Conservation (phyloP, 1,284 basidiomycete genomes). For the Gymnopus androsaceus region DNA sequence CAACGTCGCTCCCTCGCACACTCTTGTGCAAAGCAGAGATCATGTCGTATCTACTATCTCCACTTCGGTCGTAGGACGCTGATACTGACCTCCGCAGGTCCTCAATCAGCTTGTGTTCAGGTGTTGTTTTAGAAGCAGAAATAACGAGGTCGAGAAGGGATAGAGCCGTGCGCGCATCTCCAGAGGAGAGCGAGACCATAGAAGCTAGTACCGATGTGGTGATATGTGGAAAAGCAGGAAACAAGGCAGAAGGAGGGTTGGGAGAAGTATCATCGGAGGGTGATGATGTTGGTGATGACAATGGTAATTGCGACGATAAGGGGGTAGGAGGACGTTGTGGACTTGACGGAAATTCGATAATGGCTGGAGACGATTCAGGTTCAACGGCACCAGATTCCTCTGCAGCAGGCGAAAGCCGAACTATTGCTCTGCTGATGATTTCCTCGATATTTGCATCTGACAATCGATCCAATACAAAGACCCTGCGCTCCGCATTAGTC, state of each 20-base stretch:
- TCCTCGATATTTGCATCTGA: conserved; percentile 56
- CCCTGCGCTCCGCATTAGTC: conserved; percentile 37
- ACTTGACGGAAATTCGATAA: background rate
- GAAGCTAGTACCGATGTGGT: conserved; percentile 50
- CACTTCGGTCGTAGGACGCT: conserved; percentile 71
- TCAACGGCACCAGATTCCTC: conserved; percentile 11
- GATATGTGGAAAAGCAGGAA: conserved; percentile 44
- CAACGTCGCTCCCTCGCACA: conserved; percentile 77
- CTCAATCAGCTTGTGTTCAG: conserved; percentile 48
- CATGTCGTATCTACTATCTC: conserved; percentile 83
- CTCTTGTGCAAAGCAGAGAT: conserved; percentile 89
- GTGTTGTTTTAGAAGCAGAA: conserved; percentile 37
- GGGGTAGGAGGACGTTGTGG: conserved; percentile 14
- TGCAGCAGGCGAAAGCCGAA: conserved; percentile 33
- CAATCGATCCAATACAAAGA: conserved; percentile 66
- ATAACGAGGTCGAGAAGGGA: conserved; percentile 67
- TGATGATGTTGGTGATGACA: conserved; percentile 5
- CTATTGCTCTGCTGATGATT: conserved; percentile 55
- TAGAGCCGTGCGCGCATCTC: conserved; percentile 73
- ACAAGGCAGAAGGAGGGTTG: conserved; percentile 14
- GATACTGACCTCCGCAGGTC: conserved; percentile 58
- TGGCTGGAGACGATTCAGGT: conserved; percentile 13
- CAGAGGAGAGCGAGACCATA: conserved; percentile 59
- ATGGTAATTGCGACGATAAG: conserved; percentile 13
- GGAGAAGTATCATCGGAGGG: background rate